Percentiles rank a stretch among this genome's conserved stretches.
Conservation (phyloP, 169 alveolate species). For the Hepatocystis sp. region DNA sequence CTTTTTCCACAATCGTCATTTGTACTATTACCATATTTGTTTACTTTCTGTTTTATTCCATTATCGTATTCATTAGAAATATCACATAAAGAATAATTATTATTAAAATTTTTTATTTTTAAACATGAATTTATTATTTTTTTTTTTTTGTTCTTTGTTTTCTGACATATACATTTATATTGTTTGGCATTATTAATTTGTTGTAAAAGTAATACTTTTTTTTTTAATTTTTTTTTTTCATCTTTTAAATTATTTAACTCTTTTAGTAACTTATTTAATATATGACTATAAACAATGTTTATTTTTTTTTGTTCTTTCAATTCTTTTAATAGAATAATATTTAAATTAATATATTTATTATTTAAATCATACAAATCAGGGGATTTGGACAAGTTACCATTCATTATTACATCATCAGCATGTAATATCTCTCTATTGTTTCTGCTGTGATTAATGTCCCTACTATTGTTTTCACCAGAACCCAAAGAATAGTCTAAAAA, state of each 20-base stretch:
- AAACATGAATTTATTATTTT: neutral
- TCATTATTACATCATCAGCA: no score
- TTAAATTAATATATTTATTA: slow-evolving; percentile 35
- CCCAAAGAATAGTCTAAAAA: slow-evolving; percentile 15
- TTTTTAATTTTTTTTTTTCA: slow-evolving; percentile 60
- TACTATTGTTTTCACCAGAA: no score
- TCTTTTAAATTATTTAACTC: slow-evolving; percentile 28
- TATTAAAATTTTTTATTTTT: no score
- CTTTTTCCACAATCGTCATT: no score
- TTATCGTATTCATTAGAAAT: no score
- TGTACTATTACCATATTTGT: no score
- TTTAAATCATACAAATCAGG: neutral
- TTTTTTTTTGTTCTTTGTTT: slow-evolving; percentile 9
- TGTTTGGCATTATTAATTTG: slow-evolving; percentile 21
- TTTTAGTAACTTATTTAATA: slow-evolving; percentile 28
- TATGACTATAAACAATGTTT: slow-evolving; percentile 42
- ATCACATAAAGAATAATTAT: no score
- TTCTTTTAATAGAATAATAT: slow-evolving; percentile 43
- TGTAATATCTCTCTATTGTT: no score
- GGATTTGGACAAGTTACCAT: neutral
- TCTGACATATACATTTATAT: neutral
- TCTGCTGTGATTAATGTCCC: no score
- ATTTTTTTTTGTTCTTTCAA: slow-evolving; percentile 60
- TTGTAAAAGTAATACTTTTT: slow-evolving; percentile 23
- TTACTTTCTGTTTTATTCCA: no score